Conservation (phyloP, 179 eudicot species). For the Heliamphora pulchella region DNA sequence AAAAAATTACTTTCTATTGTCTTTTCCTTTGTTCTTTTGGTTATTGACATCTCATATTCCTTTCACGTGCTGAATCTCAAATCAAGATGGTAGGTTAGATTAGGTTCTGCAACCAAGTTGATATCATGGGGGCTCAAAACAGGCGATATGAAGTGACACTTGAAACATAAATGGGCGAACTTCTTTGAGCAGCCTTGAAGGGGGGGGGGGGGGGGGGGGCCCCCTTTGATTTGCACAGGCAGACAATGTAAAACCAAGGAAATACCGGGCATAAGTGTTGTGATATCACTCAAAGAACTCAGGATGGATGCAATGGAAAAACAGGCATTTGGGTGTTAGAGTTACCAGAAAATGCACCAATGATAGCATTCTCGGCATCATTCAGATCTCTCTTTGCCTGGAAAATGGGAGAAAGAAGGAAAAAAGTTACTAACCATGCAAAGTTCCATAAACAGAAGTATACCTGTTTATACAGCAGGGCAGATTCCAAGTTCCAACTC, state of each 20-base stretch:
- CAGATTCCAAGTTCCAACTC: background rate
- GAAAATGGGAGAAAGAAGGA: constrained; percentile 4
- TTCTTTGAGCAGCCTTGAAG: background rate
- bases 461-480: background rate
- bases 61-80: background rate
- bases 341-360: constrained; percentile 89
- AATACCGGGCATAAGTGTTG: background rate
- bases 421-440: constrained; percentile 7
- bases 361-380: constrained; percentile 82
- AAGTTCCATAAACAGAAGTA: background rate
- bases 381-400: constrained; percentile 83
- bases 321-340: background rate
- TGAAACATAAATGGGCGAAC: background rate
- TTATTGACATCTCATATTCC: background rate
- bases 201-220: background rate
- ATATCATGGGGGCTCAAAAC: background rate
- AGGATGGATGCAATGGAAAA: background rate
- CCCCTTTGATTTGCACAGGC: background rate
- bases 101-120: background rate
- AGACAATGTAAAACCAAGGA: background rate
- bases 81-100: background rate
- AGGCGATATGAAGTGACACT: background rate
- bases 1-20: too few relatives aligned
- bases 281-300: background rate
- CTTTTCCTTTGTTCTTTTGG: background rate